Evolutionary conservation across 257 asterid species (phyloP), one percentile per base, ranked within the genome.

Genomic region (Solanum paucissectum): DNA sequence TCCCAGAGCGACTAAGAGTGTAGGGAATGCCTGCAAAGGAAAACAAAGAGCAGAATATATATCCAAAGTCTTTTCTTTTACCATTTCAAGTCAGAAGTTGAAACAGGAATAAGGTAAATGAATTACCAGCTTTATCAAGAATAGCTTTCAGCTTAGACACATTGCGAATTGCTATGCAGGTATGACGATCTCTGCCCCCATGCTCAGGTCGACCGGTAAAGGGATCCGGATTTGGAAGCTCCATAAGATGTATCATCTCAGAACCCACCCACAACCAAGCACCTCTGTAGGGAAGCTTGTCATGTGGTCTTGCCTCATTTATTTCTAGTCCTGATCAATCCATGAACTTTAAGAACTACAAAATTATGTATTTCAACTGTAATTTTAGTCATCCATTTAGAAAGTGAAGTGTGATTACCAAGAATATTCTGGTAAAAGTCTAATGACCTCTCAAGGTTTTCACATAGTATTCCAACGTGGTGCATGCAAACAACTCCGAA

Each of bases 251-350:
- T 92, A 97, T 94, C 99, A 97, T 97, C 93, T 93, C 98, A 36
- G 98, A 89, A 32, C 99, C 98, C 46, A 95, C 97, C 98, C 99
- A 97, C 64, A 97, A 89, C 99, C 98, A 97, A 88, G 98, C 98
- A 88, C 98, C 99, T 88, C 98, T 92, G 33, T 95, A 96, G 12
- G 98, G 98, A 81, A 96, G 98, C 91, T 96, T 95, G 84, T 95
- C 95, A 82, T 95, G 95, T 73, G 99, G 99, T 5, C 99, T 92
- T 16, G 99, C 98, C 93, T 94, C 98, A 36, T 96, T 96, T 91
- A 94, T 94, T 81, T 88, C 40, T 58, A 96, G 94, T 88, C 99
- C 99, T 96, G 88, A 86, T 82, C 83, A 23, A 23, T 88, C n/a
- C n/a, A 32, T 73, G 62, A n/a, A 81, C 85, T 81, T 29, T 81